Percentiles rank a stretch among this genome's conserved stretches.
Conservation (phyloP, 2,329 filamentous ascomycete genomes). For the Penicillium concentricum region DNA sequence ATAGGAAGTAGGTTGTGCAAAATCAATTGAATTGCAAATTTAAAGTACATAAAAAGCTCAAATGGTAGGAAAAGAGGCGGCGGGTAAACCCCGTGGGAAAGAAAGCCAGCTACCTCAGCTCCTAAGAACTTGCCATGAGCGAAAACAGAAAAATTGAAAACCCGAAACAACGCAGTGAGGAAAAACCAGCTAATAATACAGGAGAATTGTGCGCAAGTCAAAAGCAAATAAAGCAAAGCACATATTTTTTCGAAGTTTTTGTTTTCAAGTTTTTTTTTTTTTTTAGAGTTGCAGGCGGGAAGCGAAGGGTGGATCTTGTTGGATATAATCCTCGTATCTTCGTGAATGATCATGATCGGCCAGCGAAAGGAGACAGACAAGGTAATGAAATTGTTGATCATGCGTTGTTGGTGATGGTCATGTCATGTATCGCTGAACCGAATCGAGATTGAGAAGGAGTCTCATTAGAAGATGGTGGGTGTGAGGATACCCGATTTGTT, state of each 20-base stretch:
- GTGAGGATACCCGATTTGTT: no score
- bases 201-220: background rate
- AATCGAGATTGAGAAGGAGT: background rate
- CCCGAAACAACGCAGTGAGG: background rate
- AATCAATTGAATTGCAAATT: background rate
- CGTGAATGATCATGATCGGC: background rate
- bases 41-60: background rate
- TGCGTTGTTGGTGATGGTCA: background rate
- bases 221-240: background rate
- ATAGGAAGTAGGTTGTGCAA: background rate
- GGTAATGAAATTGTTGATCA: background rate
- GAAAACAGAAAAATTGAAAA: background rate
- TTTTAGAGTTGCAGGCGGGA: background rate
- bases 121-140: background rate
- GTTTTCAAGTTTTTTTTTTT: background rate
- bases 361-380: no score
- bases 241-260: background rate
- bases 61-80: background rate
- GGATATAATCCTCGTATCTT: background rate
- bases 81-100: slow-evolving; percentile 1
- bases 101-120: background rate
- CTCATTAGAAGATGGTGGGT: background rate
- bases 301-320: accelerated
- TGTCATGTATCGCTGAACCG: background rate
- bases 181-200: background rate